phyloP scores from a whole-genome alignment of 352 stramenopile genomes.

The Nothophytophthora sp. region DNA sequence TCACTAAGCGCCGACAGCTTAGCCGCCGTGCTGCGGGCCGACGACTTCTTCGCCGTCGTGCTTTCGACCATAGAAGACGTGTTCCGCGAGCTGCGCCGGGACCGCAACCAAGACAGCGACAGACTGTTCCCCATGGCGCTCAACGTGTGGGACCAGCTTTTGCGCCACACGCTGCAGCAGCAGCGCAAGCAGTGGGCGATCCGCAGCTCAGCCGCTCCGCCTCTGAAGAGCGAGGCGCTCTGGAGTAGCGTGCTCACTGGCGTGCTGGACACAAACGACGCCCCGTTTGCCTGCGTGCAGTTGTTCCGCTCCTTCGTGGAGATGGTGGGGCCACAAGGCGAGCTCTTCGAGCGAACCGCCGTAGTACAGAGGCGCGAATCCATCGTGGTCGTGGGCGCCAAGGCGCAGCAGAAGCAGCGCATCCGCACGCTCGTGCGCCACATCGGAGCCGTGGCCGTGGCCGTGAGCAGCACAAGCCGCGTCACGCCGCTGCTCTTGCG shows the following conservation, averaged over 20 bases:
- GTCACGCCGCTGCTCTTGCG: constrained; percentile 6
- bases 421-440: constrained; percentile 8
- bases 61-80: constrained; percentile 10
- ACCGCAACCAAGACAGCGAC: neutral
- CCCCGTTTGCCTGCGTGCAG: constrained; percentile 16
- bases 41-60: constrained; percentile 21
- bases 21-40: constrained; percentile 6
- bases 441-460: constrained; percentile 2
- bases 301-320: constrained; percentile 17
- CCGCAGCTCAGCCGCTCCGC: neutral
- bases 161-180: constrained; percentile 12
- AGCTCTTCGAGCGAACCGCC: constrained; percentile 13
- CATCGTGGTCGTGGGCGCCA: neutral
- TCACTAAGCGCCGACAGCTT: constrained; percentile 31
- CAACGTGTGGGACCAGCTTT: constrained; percentile 9
- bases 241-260: constrained; percentile 13
- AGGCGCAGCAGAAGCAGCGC: neutral
- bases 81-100: constrained; percentile 5
- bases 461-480: constrained; percentile 6
- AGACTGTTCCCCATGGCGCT: constrained; percentile 9
- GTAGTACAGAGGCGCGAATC: neutral
- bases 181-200: constrained; percentile 15
- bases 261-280: constrained; percentile 8
- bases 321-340: constrained; percentile 18
- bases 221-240: neutral